Evolutionary conservation across 352 stramenopile species (phyloP), one percentile per base, ranked within the genome.

Genomic region (Phytophthora pisi): DNA sequence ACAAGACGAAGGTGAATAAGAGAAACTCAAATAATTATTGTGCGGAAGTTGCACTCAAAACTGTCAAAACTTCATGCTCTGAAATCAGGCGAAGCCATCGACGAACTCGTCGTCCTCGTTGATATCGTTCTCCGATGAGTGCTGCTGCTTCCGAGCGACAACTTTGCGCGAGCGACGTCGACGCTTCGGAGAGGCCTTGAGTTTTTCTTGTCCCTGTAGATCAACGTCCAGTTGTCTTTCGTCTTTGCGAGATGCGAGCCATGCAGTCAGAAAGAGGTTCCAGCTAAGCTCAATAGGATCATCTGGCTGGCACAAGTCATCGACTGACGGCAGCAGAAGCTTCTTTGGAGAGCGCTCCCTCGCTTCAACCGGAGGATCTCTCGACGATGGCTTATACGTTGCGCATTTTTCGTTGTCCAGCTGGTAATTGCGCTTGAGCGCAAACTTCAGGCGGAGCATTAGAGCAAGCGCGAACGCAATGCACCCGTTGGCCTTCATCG

Each of bases 351-450:
- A 66, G 10, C 72, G 68, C 51, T 78, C 57, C 28, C 60, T 78
- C 51, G 52, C 81, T 66, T 77, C 64, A n/a, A 66, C 49, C 26
- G 55, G 47, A 40, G 24, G 23, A 34, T 68, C 52, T 13, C 75
- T 56, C 23, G 64, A 64, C 8, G 75, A 71, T n/a, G 87, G 88
- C 49, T 90, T 82, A 51, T 92, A 96, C 31, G 82, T 94, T 51
- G 90, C 79, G 60, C 88, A 96, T 52, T 84, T 91, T 42, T 93
- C 88, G 61, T 92, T 86, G 43, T 91, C 78, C 31, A 96, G 68
- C 0, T 61, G 42, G 50, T 93, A 96, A 31, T 82, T 76, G 1
- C 77, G 67, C 57, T 95, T 93, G 18, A 96, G 70, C 24, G 75
- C 70, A 66, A 91, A 87, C 57, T 96, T 96, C 16, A 92, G 70